phyloP scores from a whole-genome alignment of 495 filamentous ascomycete genomes.

The Aspergillus sclerotiicarbonarius region DNA sequence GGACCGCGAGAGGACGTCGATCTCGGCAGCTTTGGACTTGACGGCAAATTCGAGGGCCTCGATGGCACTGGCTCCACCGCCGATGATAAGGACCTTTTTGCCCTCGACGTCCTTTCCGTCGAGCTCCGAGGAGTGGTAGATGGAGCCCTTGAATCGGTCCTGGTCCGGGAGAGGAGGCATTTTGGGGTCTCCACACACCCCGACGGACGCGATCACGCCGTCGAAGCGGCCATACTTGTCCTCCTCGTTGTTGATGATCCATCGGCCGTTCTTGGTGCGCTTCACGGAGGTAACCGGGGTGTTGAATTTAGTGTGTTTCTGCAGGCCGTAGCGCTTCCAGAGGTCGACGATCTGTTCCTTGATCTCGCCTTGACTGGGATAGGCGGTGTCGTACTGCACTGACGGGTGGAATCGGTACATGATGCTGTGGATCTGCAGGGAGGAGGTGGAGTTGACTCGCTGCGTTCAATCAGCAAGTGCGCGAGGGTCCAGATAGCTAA shows the following conservation, averaged over 20 bases:
- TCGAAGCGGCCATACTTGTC: constrained; percentile 67
- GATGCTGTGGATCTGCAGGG: constrained; percentile 77
- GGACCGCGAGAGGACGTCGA: constrained; percentile 70
- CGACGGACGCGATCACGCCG: constrained; percentile 72
- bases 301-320: constrained; percentile 68
- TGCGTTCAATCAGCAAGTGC: constrained; percentile 24
- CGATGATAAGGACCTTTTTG: constrained; percentile 73
- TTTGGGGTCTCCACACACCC: constrained; percentile 77
- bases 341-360: constrained; percentile 65
- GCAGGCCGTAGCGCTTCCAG: constrained; percentile 74
- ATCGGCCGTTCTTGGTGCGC: constrained; percentile 64
- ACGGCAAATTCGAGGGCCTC: constrained; percentile 82
- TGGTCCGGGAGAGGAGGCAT: constrained; percentile 65
- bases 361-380: constrained; percentile 73
- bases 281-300: constrained; percentile 65
- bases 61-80: constrained; percentile 77
- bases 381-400: constrained; percentile 67
- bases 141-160: constrained; percentile 62
- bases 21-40: constrained; percentile 60
- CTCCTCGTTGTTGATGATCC: constrained; percentile 80
- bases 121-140: constrained; percentile 72
- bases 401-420: constrained; percentile 91
- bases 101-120: constrained; percentile 67
- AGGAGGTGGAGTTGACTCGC: constrained; percentile 80
- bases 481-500: too few relatives aligned